Percentiles rank a stretch among this genome's conserved stretches.
Conservation (phyloP, 2,329 filamentous ascomycete genomes). For the Penicillium sp. region DNA sequence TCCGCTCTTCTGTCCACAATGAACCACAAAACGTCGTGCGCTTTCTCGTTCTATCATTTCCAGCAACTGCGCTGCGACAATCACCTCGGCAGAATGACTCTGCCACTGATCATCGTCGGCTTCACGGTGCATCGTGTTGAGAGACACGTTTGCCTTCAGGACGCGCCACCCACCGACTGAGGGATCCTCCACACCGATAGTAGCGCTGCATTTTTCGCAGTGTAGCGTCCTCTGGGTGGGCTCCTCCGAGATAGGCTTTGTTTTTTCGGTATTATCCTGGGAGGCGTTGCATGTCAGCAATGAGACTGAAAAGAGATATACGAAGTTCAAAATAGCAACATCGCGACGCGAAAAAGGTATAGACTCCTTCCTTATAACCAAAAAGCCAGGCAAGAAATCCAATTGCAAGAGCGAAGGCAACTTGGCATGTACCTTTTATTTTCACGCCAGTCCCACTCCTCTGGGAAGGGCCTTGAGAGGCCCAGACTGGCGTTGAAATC, state of each 20-base stretch:
- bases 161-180: conserved; percentile 48
- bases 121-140: conserved; percentile 19
- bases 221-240: conserved; percentile 30
- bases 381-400: not conserved
- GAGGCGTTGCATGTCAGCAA: conserved; percentile 15
- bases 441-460: conserved; percentile 35
- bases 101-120: conserved; percentile 34
- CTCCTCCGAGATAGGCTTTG: conserved; percentile 29
- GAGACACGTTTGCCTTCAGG: conserved; percentile 49
- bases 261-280: conserved; percentile 30
- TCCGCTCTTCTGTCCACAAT: conserved; percentile 34
- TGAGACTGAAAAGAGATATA: too few species aligned
- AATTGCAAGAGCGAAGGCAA: too few species aligned
- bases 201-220: conserved; percentile 32
- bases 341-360: too few species aligned
- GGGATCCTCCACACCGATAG: conserved; percentile 42
- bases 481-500: conserved; percentile 14
- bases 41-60: conserved; percentile 56
- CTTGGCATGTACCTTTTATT: conserved; percentile 39
- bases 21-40: conserved; percentile 55
- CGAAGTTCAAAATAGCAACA: too few species aligned
- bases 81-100: conserved; percentile 34
- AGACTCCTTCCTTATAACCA: conserved; percentile 12
- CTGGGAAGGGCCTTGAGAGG: conserved; percentile 16
- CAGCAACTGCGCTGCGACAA: conserved; percentile 56